A percentile compares a stretch with the other conserved stretches of the same genome.
Conservation (phyloP, 1,139 yeast genomes). For the Zygosaccharomyces sapae region DNA sequence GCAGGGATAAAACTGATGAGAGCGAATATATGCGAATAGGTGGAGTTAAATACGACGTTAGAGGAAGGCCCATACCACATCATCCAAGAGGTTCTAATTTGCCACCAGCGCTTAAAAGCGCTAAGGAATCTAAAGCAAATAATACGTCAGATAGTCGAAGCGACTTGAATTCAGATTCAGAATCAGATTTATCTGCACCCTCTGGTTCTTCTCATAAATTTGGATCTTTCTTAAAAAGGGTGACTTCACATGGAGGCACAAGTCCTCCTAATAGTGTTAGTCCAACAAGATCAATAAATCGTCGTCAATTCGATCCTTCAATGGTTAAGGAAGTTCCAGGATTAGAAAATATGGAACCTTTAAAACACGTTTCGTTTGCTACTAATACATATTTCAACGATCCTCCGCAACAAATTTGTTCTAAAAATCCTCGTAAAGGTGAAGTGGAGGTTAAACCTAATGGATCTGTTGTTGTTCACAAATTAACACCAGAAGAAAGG, state of each 20-base stretch:
- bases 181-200: constrained; percentile 22
- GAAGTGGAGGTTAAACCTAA: constrained; percentile 62
- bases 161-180: constrained; percentile 9
- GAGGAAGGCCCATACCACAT: constrained; percentile 45
- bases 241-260: constrained; percentile 31
- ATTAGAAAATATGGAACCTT: constrained; percentile 41
- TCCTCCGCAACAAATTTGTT: constrained; percentile 69
- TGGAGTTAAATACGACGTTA: constrained; percentile 30
- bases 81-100: constrained; percentile 45
- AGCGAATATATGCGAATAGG: constrained; percentile 6
- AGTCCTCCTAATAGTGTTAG: constrained; percentile 9
- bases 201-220: constrained; percentile 27
- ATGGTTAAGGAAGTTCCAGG: constrained; percentile 38
- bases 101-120: constrained; percentile 44
- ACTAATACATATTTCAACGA: constrained; percentile 66
- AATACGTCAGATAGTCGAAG: neutral
- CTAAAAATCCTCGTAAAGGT: constrained; percentile 59
- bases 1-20: constrained; percentile 3
- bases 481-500: constrained; percentile 59
- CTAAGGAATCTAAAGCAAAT: constrained; percentile 3
- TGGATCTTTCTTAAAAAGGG: constrained; percentile 34
- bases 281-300: constrained; percentile 11
- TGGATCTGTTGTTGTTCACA: constrained; percentile 59
- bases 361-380: constrained; percentile 70
- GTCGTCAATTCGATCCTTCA: constrained; percentile 19